phyloP scores from a whole-genome alignment of 441 rosid genomes.

The Pelargonium australe region DNA sequence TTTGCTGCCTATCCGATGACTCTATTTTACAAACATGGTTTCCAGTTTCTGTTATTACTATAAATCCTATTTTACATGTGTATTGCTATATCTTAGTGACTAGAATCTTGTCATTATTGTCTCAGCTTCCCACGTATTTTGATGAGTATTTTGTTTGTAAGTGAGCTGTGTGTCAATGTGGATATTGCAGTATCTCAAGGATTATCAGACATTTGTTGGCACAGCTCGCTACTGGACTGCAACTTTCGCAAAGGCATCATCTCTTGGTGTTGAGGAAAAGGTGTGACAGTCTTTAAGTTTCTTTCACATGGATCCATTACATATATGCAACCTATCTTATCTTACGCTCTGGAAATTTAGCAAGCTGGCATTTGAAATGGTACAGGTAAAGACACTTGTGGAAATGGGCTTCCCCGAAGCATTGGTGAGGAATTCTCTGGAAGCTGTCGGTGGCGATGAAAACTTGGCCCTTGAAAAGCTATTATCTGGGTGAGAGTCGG shows the following conservation, averaged over 20 bases:
- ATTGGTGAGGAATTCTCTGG: constrained; percentile 66
- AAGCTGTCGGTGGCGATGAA: constrained; percentile 84
- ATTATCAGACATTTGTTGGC: constrained; percentile 68
- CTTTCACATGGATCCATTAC: neutral
- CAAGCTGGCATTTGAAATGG: constrained; percentile 10
- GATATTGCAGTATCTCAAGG: constrained; percentile 67
- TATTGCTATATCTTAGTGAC: neutral
- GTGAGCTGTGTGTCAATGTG: constrained; percentile 10
- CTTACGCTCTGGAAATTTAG: constrained; percentile 5
- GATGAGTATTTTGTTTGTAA: neutral
- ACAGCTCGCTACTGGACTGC: constrained; percentile 99
- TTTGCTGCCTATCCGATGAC: constrained; percentile 5
- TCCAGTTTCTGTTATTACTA: too few species aligned
- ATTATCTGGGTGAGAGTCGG: constrained; percentile 42
- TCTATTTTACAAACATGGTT: neutral
- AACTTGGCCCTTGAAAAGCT: constrained; percentile 90
- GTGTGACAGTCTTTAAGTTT: constrained; percentile 28
- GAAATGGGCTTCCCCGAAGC: constrained; percentile 91
- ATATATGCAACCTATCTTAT: neutral
- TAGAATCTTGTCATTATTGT: neutral
- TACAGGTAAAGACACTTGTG: constrained; percentile 70
- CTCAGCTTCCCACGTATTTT: neutral
- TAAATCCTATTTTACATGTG: too few species aligned
- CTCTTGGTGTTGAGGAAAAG: constrained; percentile 74
- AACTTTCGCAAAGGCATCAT: constrained; percentile 73